A percentile compares a stretch with the other conserved stretches of the same genome.
These are phyloP conservation scores for Aspergillus homomorphus DNA, from an alignment of 495 filamentous ascomycete genomes.

Conservation along the genomic window DNA sequence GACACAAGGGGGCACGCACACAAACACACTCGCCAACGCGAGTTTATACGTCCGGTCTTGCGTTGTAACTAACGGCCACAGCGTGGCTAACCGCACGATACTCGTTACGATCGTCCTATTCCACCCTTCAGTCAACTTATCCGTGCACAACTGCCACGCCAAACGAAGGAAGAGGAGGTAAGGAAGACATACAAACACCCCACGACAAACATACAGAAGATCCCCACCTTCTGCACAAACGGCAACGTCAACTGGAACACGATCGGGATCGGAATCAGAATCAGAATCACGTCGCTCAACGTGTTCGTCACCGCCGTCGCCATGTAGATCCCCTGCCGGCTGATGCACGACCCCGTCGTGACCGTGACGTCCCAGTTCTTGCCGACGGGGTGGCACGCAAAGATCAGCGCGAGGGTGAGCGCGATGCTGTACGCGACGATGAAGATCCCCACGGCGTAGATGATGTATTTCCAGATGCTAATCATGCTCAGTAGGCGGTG, in stretches of 20 bases:
- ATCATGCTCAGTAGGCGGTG: slow-evolving; percentile 25
- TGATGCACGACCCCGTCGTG: slow-evolving; percentile 30
- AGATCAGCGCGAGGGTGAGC: slow-evolving; percentile 31
- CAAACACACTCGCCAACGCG: slow-evolving; percentile 18
- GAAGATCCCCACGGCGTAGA: slow-evolving; percentile 19
- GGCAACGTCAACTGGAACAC: slow-evolving; percentile 24
- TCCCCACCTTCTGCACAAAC: slow-evolving; percentile 18
- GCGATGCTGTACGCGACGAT: slow-evolving; percentile 31
- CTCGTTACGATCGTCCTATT: slow-evolving; percentile 28
- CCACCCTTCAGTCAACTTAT: neutral
- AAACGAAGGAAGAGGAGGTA: neutral
- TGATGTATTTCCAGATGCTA: slow-evolving; percentile 15
- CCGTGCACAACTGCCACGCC: neutral
- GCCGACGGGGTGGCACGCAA: slow-evolving; percentile 37
- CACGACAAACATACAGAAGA: slow-evolving; percentile 23
- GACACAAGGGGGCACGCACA: slow-evolving; percentile 12
- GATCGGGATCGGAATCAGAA: slow-evolving; percentile 34
- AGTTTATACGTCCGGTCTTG: slow-evolving; percentile 22
- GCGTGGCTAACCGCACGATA: slow-evolving; percentile 26
- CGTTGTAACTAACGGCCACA: slow-evolving; percentile 20
- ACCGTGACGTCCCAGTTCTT: slow-evolving; percentile 33
- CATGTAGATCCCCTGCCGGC: slow-evolving; percentile 29
- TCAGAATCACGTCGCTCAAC: slow-evolving; percentile 34
- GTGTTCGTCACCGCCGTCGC: slow-evolving; percentile 41
- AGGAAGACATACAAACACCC: slow-evolving; percentile 26